Evolutionary conservation across 1,284 basidiomycete genomes (phyloP), one percentile per base, ranked within the genome.

Genomic region (Cerioporus squamosus): DNA sequence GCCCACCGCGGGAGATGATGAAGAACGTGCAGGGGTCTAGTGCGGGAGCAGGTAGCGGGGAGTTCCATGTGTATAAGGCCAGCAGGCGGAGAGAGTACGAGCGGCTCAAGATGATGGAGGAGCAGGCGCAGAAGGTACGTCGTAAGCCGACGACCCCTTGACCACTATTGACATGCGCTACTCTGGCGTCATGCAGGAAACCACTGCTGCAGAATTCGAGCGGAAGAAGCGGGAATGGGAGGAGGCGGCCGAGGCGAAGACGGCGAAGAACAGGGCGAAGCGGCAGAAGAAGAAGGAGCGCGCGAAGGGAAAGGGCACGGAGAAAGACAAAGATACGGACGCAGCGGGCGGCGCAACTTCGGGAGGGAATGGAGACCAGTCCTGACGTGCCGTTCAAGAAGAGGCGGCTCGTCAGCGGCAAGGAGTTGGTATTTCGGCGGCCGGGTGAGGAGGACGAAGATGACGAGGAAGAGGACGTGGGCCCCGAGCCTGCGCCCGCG

Each of bases 11-110:
- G 50, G 96, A 98, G 74, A 97, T 97, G 91, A 97, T 99, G 91
- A 98, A 97, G 83, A 98, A 97, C 66, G 95, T 98, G 3, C 93
- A 96, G 72, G 95, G 95, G 1, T 95, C 92, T 9, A 93, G 91
- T 74, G 93, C 94, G 2, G 95, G 92, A 54, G 94, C 95, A 17
- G 95, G 95, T 47, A 95, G 91, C 63, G 95, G 95, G 49, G 95
- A 97, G 75, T 97, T 97, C 68, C 97, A 99, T 72, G 97, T 99
- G 4, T 99, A 99, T 81, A 99, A 99, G 74, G 95, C 97, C 44
- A 88, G 90, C 63, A 79, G 97, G 62, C 82, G 97, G 70, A 82
- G 96, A 69, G 97, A 99, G 77, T 98, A 97, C 68, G 97, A 99
- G 74, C 80, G 97, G 48, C 74, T 99, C 54, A 94, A 93, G 76